These are phyloP conservation scores for Boletales sp. DNA, from an alignment of 768 basidiomycete genomes.

Conservation along the genomic window DNA sequence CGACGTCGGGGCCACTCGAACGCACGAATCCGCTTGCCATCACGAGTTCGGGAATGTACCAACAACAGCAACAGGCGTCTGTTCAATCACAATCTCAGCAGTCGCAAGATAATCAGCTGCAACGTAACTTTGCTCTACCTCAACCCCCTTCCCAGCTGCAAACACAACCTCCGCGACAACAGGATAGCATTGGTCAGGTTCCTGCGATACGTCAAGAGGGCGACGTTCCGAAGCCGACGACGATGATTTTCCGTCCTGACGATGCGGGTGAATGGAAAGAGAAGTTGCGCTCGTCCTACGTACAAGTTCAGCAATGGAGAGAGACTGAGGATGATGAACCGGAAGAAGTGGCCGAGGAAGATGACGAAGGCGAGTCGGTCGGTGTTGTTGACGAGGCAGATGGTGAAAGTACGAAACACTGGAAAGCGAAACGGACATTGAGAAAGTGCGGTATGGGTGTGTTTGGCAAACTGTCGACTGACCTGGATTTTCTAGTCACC, in stretches of 20 bases:
- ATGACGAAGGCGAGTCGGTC: slow-evolving; percentile 54
- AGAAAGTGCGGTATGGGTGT: slow-evolving; percentile 65
- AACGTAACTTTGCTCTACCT: slow-evolving; percentile 12
- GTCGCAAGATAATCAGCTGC: slow-evolving; percentile 30
- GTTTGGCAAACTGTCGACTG: slow-evolving; percentile 1
- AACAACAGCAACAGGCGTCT: slow-evolving; percentile 33
- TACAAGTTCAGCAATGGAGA: slow-evolving; percentile 36
- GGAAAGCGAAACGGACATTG: slow-evolving; percentile 84
- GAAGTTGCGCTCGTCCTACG: slow-evolving; percentile 62
- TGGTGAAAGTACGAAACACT: slow-evolving; percentile 67
- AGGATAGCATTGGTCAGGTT: slow-evolving; percentile 13
- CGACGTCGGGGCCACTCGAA: slow-evolving; percentile 49
- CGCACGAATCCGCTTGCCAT: slow-evolving; percentile 41
- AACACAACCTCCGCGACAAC: slow-evolving; percentile 16
- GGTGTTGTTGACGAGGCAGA: slow-evolving; percentile 61
- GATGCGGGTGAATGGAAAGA: slow-evolving; percentile 86
- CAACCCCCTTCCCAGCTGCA: slow-evolving; percentile 35
- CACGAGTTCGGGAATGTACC: slow-evolving; percentile 37
- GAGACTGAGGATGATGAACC: slow-evolving; percentile 58
- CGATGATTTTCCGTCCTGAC: slow-evolving; percentile 85
- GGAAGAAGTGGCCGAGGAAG: slow-evolving; percentile 67
- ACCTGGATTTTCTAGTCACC: slow-evolving; percentile 54
- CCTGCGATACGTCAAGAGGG: slow-evolving; percentile 12
- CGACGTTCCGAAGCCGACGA: slow-evolving; percentile 33
- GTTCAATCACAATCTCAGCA: slow-evolving; percentile 26